A percentile compares a stretch with the other conserved stretches of the same genome.
Evolutionary conservation across 1,284 basidiomycete genomes (phyloP).

Genomic region (Gymnopus androsaceus): DNA sequence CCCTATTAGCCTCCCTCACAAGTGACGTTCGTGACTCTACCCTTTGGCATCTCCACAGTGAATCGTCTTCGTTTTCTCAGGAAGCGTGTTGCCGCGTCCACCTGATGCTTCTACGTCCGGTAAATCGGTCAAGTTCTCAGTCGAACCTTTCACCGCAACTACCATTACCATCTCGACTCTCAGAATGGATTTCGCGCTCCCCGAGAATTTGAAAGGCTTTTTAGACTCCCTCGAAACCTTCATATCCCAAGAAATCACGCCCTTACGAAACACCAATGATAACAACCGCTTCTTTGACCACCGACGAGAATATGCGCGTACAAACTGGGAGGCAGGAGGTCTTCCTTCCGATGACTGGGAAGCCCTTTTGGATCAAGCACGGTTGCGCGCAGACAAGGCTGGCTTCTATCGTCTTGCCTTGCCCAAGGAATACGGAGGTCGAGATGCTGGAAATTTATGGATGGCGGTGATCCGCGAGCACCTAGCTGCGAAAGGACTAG

Average conservation of each 20-base stretch:
- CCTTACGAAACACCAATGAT: conserved; percentile 10
- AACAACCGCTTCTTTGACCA: conserved; percentile 16
- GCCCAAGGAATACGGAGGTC: conserved; percentile 14
- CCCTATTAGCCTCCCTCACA: no score
- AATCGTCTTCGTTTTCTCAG: no score
- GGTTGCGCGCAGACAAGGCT: conserved; percentile 10
- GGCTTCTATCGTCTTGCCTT: conserved; percentile 13
- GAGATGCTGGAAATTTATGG: conserved; percentile 10
- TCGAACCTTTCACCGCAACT: no score
- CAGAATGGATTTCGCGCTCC: conserved; percentile 13
- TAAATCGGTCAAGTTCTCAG: no score
- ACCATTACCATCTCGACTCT: no score
- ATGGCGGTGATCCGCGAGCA: conserved; percentile 15
- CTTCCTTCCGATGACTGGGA: conserved; percentile 13
- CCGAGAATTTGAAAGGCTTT: conserved; percentile 2
- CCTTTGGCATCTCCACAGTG: no score
- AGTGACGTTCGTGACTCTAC: no score
- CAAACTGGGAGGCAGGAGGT: conserved; percentile 11
- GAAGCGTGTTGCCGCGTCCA: no score
- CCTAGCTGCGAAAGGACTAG: conserved; percentile 13
- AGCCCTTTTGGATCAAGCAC: conserved; percentile 6
- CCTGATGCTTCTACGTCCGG: no score
- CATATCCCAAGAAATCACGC: conserved; percentile 9
- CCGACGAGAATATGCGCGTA: conserved; percentile 13
- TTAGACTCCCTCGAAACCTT: conserved; percentile 11